Conservation (phyloP, 2,329 filamentous ascomycete genomes). For the Chrysoporthe puriensis region DNA sequence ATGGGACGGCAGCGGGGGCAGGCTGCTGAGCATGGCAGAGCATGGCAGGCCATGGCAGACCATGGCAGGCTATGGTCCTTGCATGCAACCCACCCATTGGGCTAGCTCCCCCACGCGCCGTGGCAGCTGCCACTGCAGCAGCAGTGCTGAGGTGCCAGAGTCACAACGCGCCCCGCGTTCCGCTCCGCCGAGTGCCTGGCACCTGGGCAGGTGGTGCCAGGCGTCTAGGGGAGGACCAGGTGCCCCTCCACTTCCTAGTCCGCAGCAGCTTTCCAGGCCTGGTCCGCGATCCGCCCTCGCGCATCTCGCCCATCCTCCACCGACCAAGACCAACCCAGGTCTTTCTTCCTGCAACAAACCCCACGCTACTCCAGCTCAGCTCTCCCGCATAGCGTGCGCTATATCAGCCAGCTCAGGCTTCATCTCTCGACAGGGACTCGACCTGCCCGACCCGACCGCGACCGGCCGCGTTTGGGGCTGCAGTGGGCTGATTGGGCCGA, state of each 20-base stretch:
- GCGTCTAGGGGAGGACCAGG: neutral
- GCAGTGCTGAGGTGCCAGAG: neutral
- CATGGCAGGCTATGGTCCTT: neutral
- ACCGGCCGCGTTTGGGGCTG: neutral
- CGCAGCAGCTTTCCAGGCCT: constrained; percentile 6
- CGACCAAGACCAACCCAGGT: constrained; percentile 30
- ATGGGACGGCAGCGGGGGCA: no score
- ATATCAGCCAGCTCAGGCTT: constrained; percentile 16
- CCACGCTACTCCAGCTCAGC: constrained; percentile 40
- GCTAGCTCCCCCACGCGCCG: neutral
- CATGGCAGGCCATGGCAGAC: no score
- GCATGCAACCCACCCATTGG: neutral
- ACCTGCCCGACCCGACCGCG: constrained; percentile 1
- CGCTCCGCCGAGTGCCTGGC: neutral
- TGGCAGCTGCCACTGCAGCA: neutral
- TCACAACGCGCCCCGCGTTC: neutral
- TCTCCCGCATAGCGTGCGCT: constrained; percentile 28
- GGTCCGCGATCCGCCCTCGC: constrained; percentile 4
- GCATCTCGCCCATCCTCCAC: constrained; percentile 33
- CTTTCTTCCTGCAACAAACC: constrained; percentile 42
- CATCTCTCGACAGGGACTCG: constrained; percentile 4
- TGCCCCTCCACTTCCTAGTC: neutral
- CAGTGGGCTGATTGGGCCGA: constrained; percentile 4
- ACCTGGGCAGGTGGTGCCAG: neutral
- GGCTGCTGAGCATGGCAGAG: no score